Base-by-base conservation (phyloP, 2,329 filamentous ascomycete genomes). In the Verticillium tricorpus region DNA sequence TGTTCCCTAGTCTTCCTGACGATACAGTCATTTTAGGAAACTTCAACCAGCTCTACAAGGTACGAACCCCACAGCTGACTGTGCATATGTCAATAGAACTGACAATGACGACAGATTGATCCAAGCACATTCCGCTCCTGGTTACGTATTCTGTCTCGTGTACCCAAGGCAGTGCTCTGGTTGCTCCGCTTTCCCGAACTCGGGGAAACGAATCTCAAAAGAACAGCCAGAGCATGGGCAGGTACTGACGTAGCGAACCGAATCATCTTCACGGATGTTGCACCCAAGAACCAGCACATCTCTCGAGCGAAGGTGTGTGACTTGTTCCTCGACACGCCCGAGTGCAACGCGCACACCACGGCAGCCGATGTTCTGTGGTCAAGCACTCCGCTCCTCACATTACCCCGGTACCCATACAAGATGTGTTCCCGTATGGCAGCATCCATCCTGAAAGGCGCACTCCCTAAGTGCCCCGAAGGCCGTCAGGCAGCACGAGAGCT, bases 401-500 rank as follows among this genome's bases (percentile, higher is more conserved):
- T 95, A 34, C 93, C 95, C 12, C 86, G 95, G 39, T 97, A 98
- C 74, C 86, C 90, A 58, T 97, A 97, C 78, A 99, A 99, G 77
- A 99, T 99, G 95, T 99, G 95, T 76, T 96, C 92, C 54, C 90
- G 95, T 60, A 99, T 99, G 90, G 95, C 94, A 7, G 93, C 95
- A 7, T 97, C 92, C 12, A 98, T 99, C 61, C 82, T 99, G 34
- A 91, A 88, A 66, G 95, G 95, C 17, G 95, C 95, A 0, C 78
- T 99, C 3, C 95, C 95, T 0, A 89, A 87, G 67, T 82, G 80
- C 0, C 76, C 80, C 1, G 85, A 87, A n/a, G 93, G 94, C 3
- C 77, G 79, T 7, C 80, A 78, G 62, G 91, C 90, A 0, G 89
- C 89, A 0, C 73, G 77, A 19, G 92, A 97, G 62, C 82, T 99